Evolutionary conservation across 768 basidiomycete genomes (phyloP), one percentile per base, ranked within the genome.

Genomic region (Trametopsis cervina): DNA sequence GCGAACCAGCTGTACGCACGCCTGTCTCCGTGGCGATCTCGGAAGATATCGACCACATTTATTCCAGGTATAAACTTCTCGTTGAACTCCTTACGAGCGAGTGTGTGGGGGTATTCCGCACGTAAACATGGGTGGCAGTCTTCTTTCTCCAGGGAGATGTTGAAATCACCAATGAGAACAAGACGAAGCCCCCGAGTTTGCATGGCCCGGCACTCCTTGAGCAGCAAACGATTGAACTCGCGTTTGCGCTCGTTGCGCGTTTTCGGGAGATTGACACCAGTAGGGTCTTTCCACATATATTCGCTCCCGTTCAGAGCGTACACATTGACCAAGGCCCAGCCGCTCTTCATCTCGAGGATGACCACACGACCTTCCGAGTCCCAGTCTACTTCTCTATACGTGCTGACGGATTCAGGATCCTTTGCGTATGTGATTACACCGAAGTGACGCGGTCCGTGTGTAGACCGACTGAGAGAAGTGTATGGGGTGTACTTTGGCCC

Each of bases 261-360:
- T 52, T 57, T 55, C 17, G 54, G 57, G 20, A 50, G 22, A 10
- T 26, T 37, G 10, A 29, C 24, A 2, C 57, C 59, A 21, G 50
- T 39, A 12, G 54, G 52, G 45, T 58, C 57, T 17, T 51, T 47
- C 59, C 59, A 60, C 53, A 54, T 50, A 46, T 53, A 56, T 50
- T 60, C 59, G 49, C 55, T 60, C 44, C 59, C 57, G 48, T 60
- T 60, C 11, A 60, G 44, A 29, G 59, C 59, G 46, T 60, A 60
- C 37, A 60, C 57, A 47, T 60, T 58, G 47, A 60, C 52, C 25
- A 60, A 52, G 11, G 57, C 59, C 57, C 57, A 58, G 12, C 59
- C 57, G 12, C 48, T 40, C 50, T 52, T 47, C 53, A 60, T 51
- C 52, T 58, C 59, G 13, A 60, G 49, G 33, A 60, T 55, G 37